Evolutionary conservation across 306 rosid genomes (phyloP).

Genomic region (Sesbania bispinosa): DNA sequence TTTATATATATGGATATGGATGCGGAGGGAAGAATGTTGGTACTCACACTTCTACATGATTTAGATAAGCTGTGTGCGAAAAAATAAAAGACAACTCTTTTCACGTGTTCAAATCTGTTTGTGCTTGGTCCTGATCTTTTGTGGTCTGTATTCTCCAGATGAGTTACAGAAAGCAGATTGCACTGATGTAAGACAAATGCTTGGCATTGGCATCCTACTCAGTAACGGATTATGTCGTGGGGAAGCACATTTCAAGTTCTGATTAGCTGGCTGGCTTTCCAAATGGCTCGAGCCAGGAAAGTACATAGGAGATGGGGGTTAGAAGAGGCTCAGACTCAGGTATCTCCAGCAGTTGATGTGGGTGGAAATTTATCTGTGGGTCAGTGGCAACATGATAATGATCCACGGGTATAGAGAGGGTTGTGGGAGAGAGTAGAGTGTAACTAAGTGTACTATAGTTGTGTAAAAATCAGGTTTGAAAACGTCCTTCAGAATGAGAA

Average conservation of each 20-base stretch:
- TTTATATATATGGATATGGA: not conserved
- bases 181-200: conserved; percentile 20
- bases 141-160: conserved; percentile 34
- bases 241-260: conserved; percentile 16
- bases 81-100: not conserved
- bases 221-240: not conserved
- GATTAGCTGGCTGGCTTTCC: conserved; percentile 17
- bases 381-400: not conserved
- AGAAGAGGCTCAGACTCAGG: conserved; percentile 17
- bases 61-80: not conserved
- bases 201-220: not conserved
- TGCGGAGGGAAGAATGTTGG: not conserved
- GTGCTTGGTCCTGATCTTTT: conserved; percentile 18
- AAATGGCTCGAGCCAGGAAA: conserved; percentile 12
- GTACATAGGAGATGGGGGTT: conserved; percentile 19
- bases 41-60: not conserved
- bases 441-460: conserved; percentile 38
- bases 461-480: conserved; percentile 36
- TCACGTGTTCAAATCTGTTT: not conserved
- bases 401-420: conserved; percentile 5
- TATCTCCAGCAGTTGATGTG: conserved; percentile 11
- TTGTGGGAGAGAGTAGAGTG: conserved; percentile 21
- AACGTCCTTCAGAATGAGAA: not conserved
- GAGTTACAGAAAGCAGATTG: conserved; percentile 36
- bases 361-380: conserved; percentile 15